These are phyloP conservation scores for Jamesozyma spencerorum DNA, from an alignment of 805 yeast species.

Conservation along the genomic window DNA sequence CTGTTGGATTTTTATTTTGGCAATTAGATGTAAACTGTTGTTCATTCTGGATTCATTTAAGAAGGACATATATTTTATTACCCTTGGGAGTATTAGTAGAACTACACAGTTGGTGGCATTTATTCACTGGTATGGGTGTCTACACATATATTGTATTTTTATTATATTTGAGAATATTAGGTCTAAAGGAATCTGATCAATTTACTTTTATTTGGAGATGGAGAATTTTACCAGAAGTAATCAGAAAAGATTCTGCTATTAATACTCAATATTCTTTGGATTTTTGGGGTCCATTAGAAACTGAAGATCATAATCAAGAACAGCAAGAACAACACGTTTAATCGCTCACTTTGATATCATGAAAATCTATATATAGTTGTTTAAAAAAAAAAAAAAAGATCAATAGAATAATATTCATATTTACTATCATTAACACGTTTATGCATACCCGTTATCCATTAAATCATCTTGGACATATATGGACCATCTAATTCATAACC, in stretches of 20 bases:
- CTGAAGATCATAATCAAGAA: conserved; percentile 1
- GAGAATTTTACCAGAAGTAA: conserved; percentile 49
- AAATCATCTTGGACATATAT: conserved; percentile 72
- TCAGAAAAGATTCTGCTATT: conserved; percentile 14
- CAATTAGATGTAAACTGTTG: conserved; percentile 82
- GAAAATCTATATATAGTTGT: too few relatives aligned
- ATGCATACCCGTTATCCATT: too few relatives aligned
- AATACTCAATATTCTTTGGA: conserved; percentile 21
- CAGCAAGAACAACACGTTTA: not conserved
- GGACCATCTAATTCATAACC: conserved; percentile 95
- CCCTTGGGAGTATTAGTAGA: conserved; percentile 83
- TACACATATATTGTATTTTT: conserved; percentile 74
- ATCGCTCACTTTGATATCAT: not conserved
- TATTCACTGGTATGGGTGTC: conserved; percentile 77
- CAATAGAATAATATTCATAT: too few relatives aligned
- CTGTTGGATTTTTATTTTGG: conserved; percentile 77
- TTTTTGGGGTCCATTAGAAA: conserved; percentile 13
- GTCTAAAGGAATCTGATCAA: conserved; percentile 45
- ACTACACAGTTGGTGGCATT: conserved; percentile 98
- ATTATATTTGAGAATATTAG: conserved; percentile 63
- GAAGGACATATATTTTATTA: conserved; percentile 58
- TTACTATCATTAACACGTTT: too few relatives aligned
- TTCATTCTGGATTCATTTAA: conserved; percentile 40
- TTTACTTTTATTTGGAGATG: conserved; percentile 52
- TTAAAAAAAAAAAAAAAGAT: too few relatives aligned